Conservation (phyloP, 495 filamentous ascomycete genomes). For the Aspergillus panamensis region DNA sequence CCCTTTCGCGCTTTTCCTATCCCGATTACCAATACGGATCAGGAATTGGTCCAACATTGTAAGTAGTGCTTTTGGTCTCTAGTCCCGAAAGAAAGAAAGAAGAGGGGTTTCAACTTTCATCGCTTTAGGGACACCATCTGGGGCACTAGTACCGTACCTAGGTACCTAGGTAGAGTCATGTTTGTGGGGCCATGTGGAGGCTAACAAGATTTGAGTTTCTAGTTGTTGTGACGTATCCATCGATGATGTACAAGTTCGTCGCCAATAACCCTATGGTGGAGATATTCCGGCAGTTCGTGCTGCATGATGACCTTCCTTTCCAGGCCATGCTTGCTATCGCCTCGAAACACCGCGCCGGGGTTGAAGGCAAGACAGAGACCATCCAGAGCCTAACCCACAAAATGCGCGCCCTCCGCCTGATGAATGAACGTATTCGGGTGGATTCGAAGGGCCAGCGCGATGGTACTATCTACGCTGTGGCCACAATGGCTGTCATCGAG, state of each 20-base stretch:
- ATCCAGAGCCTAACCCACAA: conserved; percentile 33
- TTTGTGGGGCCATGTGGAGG: too few relatives aligned
- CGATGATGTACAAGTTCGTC: conserved; percentile 34
- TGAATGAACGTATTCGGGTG: conserved; percentile 28
- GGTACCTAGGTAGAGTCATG: conserved; percentile 10
- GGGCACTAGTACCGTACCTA: not conserved
- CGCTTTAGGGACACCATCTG: not conserved
- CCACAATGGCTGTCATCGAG: conserved; percentile 35
- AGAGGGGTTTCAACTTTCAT: not conserved
- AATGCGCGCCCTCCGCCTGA: conserved; percentile 27
- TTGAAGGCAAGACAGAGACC: conserved; percentile 27
- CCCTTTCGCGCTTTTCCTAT: conserved; percentile 28
- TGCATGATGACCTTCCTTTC: conserved; percentile 28
- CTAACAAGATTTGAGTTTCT: not conserved
- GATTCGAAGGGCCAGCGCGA: conserved; percentile 23
- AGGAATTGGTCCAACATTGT: conserved; percentile 31
- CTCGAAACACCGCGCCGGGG: conserved; percentile 29
- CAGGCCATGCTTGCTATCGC: conserved; percentile 34
- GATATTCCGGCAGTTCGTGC: conserved; percentile 28
- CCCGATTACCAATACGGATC: conserved; percentile 20
- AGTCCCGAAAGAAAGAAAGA: not conserved
- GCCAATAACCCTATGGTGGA: conserved; percentile 29
- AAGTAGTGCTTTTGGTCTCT: conserved; percentile 7
- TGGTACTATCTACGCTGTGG: conserved; percentile 29
- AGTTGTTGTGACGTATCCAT: conserved; percentile 30